Base-by-base conservation (phyloP, 768 basidiomycete genomes). In the Termitomyces sp. region DNA sequence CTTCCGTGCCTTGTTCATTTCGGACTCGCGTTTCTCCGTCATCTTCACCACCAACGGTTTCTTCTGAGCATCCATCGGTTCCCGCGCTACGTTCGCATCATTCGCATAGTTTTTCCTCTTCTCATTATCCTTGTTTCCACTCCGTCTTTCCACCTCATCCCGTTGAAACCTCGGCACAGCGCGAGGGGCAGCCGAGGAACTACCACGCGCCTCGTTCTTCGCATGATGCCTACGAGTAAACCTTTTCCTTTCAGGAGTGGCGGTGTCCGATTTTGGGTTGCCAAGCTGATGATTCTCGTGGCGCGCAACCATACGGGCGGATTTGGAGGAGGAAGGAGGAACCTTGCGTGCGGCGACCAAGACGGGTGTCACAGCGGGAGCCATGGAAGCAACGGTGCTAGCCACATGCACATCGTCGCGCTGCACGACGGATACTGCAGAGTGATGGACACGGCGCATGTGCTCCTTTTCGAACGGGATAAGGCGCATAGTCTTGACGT, bases 401-500 rank as follows among this genome's bases (percentile, higher is more conserved):
- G 16, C 18, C 46, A 27, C 27, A 44, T 34, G 46, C 6, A 24
- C 42, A 24, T 44, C 22, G 42, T 52, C 46, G 2, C 59, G 54
- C 27, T 43, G 36, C 18, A 61, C 54, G n/a, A 41, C 8, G 7
- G 56, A 55, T 8, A 24, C 46, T 2, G 60, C 53, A 42, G 61
- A 59, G 42, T 62, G 52, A 37, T 62, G 58, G 2, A 39, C 37
- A 55, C 48, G 57, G 13, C 54, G 57, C 55, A 48, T 56, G 31
- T 49, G 36, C 20, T 48, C 48, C 55, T 39, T 50, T 18, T 55
- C 52, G 9, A 46, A 39, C 5, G 32, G 37, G 50, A 56, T 48
- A n/a, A 54, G 57, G n/a, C 60, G 60, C 60, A 61, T 56, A 5
- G 34, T 16, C 44, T 47, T 52, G 14, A 61, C 56, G 34, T 47